These are phyloP conservation scores for Talaromyces pinophilus DNA, from an alignment of 2,329 filamentous ascomycete genomes.

Conservation along the genomic window DNA sequence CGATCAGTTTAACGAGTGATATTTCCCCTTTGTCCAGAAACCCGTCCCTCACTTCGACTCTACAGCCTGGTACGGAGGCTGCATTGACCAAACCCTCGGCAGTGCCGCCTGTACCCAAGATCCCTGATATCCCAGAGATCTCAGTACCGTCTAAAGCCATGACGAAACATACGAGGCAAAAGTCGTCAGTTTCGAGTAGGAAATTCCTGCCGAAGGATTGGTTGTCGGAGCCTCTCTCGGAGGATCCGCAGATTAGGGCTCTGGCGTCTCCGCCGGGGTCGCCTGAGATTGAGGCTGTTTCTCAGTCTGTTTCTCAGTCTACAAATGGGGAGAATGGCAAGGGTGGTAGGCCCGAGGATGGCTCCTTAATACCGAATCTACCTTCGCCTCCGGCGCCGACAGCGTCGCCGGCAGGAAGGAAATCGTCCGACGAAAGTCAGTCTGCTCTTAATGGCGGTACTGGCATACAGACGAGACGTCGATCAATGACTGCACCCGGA, in stretches of 20 bases:
- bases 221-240: constrained; percentile 35
- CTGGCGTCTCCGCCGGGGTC: constrained; percentile 27
- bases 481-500: constrained; percentile 35
- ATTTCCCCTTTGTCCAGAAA: constrained; percentile 33
- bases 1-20: constrained; percentile 26
- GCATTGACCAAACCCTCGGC: constrained; percentile 3
- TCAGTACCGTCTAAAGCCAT: constrained; percentile 24
- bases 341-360: background rate
- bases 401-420: background rate
- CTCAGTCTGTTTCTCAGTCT: background rate
- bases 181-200: constrained; percentile 39
- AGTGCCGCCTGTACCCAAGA: constrained; percentile 23
- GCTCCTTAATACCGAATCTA: background rate
- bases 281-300: constrained; percentile 11
- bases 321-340: background rate
- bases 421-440: background rate
- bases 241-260: constrained; percentile 41
- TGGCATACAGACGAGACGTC: constrained; percentile 1
- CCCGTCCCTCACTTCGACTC: constrained; percentile 33
- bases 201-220: constrained; percentile 38
- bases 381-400: constrained; percentile 9
- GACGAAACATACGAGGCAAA: constrained; percentile 32
- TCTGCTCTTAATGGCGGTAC: background rate
- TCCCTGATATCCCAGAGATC: constrained; percentile 28
- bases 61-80: constrained; percentile 24